phyloP scores from a whole-genome alignment of 2,329 filamentous ascomycete genomes.

The Drechslerella stenobrocha region DNA sequence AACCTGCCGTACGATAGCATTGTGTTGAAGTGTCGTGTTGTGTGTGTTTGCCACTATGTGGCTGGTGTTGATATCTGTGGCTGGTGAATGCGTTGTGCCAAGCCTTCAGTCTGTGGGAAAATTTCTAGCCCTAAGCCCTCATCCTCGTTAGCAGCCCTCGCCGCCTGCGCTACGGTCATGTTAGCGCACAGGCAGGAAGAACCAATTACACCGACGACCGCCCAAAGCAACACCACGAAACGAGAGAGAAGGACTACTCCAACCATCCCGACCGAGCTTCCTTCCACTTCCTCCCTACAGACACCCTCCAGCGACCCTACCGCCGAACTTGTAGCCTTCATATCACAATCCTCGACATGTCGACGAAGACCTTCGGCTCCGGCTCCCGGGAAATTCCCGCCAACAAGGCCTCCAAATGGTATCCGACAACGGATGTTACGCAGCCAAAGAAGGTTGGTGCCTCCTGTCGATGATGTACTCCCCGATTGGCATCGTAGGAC shows the following conservation, averaged over 20 bases:
- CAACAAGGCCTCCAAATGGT: slow-evolving; percentile 99
- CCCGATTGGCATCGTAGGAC: slow-evolving; percentile 4
- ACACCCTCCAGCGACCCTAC: slow-evolving; percentile 11
- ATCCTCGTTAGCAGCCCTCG: slow-evolving; percentile 16
- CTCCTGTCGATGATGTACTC: slow-evolving; percentile 16
- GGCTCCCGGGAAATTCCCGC: slow-evolving; percentile 84
- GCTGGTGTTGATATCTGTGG: slow-evolving; percentile 12
- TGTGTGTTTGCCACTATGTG: slow-evolving; percentile 19
- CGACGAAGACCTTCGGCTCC: slow-evolving; percentile 88
- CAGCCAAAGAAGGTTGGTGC: slow-evolving; percentile 86
- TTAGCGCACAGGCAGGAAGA: slow-evolving; percentile 38
- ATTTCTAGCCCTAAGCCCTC: slow-evolving; percentile 49
- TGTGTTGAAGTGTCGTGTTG: too few species aligned
- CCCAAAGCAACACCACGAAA: slow-evolving; percentile 36
- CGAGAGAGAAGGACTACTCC: slow-evolving; percentile 10
- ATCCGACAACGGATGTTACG: slow-evolving; percentile 89
- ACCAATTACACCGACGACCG: slow-evolving; percentile 42
- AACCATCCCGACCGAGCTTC: slow-evolving; percentile 37
- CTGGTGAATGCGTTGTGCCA: slow-evolving; percentile 8
- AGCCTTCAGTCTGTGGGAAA: slow-evolving; percentile 19
- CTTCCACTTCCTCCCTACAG: slow-evolving; percentile 10
- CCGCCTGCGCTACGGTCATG: too few species aligned
- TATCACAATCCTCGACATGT: slow-evolving; percentile 60
- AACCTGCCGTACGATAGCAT: too few species aligned
- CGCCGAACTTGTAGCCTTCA: neutral